Evolutionary conservation across 345 rosid species (phyloP), one percentile per base, ranked within the genome.

Genomic region (Excoecaria agallocha): DNA sequence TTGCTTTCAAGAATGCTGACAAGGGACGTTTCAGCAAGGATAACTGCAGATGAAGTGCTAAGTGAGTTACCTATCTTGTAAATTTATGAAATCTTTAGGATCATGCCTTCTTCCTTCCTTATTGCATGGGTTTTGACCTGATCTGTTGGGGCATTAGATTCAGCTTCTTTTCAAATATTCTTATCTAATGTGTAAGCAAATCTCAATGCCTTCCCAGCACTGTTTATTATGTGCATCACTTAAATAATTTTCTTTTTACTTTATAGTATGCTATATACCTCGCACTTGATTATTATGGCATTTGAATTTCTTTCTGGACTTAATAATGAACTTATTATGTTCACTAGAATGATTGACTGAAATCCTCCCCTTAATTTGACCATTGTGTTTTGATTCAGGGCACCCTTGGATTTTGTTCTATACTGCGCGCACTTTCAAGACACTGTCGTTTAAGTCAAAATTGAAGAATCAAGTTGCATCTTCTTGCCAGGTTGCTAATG

Each of bases 391-490:
- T 39, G 38, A 73, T 80, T 51, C 88, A 93, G 98, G 92, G 82
- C 98, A 95, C 81, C 94, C 98, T 10, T 91, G 97, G 98, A 86
- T 91, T 69, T 79, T 91, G 70, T 90, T 95, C 78, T 88, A 88
- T 83, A 92, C 98, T 2, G 93, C 91, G 73, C 82, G 90, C 69
- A 80, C 93, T 13, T 71, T 89, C 30, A 92, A 85, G 85, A 78
- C 87, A 13, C 55, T 88, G 82, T 81, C 91, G 75, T 81, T 85
- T 65, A 89, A 89, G 79, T 83, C 91, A 16, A 92, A 92, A 84
- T 61, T 68, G 59, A 92, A 89, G 89, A 86, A 78, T 80, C 93
- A 87, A 79, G 85, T 71, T 41, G 90, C 69, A 39, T 58, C 81
- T 24, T 74, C 84, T 66, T 60, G 45, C 24, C 83, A 55, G 20